phyloP scores from a whole-genome alignment of 2,329 filamentous ascomycete species.

The Botrytis medusae region DNA sequence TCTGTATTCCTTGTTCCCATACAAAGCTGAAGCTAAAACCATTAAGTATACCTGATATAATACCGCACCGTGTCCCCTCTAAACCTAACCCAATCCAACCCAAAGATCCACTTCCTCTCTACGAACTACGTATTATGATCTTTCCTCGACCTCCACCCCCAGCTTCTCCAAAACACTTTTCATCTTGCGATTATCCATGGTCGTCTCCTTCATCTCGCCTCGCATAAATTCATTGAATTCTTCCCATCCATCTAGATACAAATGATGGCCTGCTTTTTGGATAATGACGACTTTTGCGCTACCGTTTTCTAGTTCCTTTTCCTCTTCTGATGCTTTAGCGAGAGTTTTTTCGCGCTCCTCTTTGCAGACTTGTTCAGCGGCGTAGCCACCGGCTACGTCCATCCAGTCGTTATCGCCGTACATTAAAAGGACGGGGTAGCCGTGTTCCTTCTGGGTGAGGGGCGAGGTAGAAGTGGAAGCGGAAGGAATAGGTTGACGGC shows the following conservation, averaged over 20 bases:
- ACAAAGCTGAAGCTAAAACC: neutral
- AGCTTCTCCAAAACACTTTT: slow-evolving; percentile 1
- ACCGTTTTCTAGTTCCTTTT: slow-evolving; percentile 72
- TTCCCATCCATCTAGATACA: slow-evolving; percentile 69
- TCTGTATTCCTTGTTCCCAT: neutral
- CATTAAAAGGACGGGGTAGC: slow-evolving; percentile 85
- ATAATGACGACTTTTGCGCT: slow-evolving; percentile 81
- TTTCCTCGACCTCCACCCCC: slow-evolving; percentile 8
- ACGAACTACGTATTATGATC: neutral
- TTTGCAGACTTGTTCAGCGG: slow-evolving; percentile 76
- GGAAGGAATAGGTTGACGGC: slow-evolving; percentile 58
- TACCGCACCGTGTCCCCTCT: neutral
- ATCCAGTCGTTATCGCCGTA: slow-evolving; percentile 99
- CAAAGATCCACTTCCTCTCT: neutral
- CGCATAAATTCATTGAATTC: slow-evolving; percentile 67
- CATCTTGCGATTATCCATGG: slow-evolving; percentile 29
- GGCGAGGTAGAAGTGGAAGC: slow-evolving; percentile 10
- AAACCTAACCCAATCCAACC: neutral
- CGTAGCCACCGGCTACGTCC: slow-evolving; percentile 84
- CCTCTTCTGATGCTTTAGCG: slow-evolving; percentile 61
- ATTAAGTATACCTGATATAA: neutral
- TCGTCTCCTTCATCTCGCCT: slow-evolving; percentile 62
- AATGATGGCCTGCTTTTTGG: slow-evolving; percentile 66
- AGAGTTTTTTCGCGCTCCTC: slow-evolving; percentile 62
- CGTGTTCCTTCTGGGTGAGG: slow-evolving; percentile 47